Evolutionary conservation across 176 grass and related monocot species (phyloP), one percentile per base, ranked within the genome.

Genomic region (Juncus inflexus): DNA sequence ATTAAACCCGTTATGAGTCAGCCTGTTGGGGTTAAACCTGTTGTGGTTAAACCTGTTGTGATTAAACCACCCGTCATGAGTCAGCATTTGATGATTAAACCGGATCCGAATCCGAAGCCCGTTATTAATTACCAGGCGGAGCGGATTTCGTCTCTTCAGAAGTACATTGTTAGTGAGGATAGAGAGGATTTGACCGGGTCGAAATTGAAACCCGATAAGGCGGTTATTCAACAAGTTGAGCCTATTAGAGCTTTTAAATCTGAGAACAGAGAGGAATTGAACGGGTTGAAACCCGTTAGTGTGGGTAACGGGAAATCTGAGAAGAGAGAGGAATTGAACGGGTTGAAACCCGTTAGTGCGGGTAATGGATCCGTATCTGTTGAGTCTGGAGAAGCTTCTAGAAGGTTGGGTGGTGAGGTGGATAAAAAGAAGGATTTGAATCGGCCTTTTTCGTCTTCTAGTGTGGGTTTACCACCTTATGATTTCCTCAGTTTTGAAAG

Each of bases 261-360:
- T 36, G 50, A 7, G 35, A 42, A 40, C 58, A 55, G 28, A 69
- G 68, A 58, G 16, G 12, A 12, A 42, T 12, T 65, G n/a, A 71
- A 40, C 13, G n/a, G 67, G 52, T 70, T 70, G 38, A 70, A 43
- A 70, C 53, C 67, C 39, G 13, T 57, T 58, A 45, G 50, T 69
- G 66, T 14, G 15, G 66, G 52, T 69, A 56, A 52, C 39, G 36
- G 6, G 40, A 57, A 57, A 15, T 57, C 54, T 6, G 54, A 57
- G 9, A 6, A 57, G 3, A 57, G 54, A 57, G 54, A 57, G 6
- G 9, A 57, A 6, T 0, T 57, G 14, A 15, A 12, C n/a, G 9
- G 6, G 11, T 57, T 12, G 38, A 66, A 12, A 51, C n/a, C 40
- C 15, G 12, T 15, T 37, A 12, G 19, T 52, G 9, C 28, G 64